These are phyloP conservation scores for Citrus hindsii DNA, from an alignment of 345 rosid species.

Conservation along the genomic window DNA sequence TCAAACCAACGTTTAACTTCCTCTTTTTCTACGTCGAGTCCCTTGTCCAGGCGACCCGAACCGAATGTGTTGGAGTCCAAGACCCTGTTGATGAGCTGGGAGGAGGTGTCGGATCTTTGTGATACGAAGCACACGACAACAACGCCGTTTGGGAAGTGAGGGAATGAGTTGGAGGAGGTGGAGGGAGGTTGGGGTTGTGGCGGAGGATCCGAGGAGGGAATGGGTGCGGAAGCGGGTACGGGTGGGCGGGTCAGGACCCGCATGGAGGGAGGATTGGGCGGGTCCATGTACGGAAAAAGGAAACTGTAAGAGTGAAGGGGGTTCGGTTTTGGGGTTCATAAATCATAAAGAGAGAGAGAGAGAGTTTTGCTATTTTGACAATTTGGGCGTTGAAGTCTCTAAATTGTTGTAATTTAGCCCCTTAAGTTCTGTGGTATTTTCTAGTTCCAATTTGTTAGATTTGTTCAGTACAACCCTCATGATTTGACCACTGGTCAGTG, in stretches of 20 bases:
- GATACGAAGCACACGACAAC: constrained; percentile 73
- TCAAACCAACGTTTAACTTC: constrained; percentile 59
- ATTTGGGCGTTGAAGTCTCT: not conserved
- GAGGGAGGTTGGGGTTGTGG: constrained; percentile 19
- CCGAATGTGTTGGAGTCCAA: constrained; percentile 65
- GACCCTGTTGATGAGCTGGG: constrained; percentile 66
- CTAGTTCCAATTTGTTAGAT: not conserved
- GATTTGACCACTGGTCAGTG: too few relatives aligned
- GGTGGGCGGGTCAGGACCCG: constrained; percentile 76
- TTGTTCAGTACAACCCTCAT: not conserved
- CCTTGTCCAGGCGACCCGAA: constrained; percentile 48
- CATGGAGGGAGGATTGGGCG: constrained; percentile 44
- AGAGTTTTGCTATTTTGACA: not conserved
- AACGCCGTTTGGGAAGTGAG: constrained; percentile 34
- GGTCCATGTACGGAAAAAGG: constrained; percentile 31
- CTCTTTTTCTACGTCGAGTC: constrained; percentile 31
- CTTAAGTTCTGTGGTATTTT: not conserved
- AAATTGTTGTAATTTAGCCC: not conserved
- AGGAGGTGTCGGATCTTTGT: constrained; percentile 45
- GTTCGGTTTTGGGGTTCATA: constrained; percentile 6
- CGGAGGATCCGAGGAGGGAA: constrained; percentile 25
- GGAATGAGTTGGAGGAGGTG: constrained; percentile 4
- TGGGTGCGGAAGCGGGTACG: constrained; percentile 8
- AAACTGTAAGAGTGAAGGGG: not conserved
- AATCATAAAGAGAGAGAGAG: not conserved